These are phyloP conservation scores for Cerioporus squamosus DNA, from an alignment of 1,284 basidiomycete genomes.

Conservation along the genomic window DNA sequence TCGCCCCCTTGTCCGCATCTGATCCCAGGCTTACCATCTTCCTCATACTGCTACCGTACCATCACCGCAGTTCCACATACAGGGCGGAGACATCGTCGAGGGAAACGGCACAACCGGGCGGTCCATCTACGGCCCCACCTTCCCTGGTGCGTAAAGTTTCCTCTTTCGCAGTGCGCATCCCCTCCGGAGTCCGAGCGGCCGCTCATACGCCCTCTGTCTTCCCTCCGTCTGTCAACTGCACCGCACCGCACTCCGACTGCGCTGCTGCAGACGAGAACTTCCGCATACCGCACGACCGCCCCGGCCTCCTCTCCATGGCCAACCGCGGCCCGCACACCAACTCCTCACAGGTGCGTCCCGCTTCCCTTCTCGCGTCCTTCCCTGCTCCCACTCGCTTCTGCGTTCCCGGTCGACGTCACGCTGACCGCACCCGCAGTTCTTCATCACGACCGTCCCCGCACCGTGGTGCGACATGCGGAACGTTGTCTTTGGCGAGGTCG, in stretches of 20 bases:
- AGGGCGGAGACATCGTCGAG: conserved; percentile 44
- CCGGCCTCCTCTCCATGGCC: conserved; percentile 62
- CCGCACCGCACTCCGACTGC: neutral
- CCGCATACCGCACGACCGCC: conserved; percentile 43
- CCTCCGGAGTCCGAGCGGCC: neutral
- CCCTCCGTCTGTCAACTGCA: neutral
- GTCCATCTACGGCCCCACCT: conserved; percentile 38
- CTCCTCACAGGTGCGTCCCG: conserved; percentile 48
- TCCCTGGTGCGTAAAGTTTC: conserved; percentile 30
- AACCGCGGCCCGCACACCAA: conserved; percentile 64
- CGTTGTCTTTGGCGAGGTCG: conserved; percentile 54
- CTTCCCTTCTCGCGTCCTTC: neutral
- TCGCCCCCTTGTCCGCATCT: neutral
- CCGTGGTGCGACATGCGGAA: conserved; percentile 60
- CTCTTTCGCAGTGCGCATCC: neutral
- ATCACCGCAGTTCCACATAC: conserved; percentile 38
- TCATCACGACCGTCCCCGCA: conserved; percentile 68
- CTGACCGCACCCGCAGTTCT: conserved; percentile 51
- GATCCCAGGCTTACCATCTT: neutral
- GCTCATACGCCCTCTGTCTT: neutral
- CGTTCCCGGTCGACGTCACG: neutral
- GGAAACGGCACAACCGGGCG: conserved; percentile 66
- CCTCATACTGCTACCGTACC: neutral
- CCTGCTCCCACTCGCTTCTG: neutral
- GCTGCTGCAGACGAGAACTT: conserved; percentile 44